Evolutionary conservation across 192 early-diverging fungal genomes (phyloP).

Genomic region (Glomus cerebriforme): DNA sequence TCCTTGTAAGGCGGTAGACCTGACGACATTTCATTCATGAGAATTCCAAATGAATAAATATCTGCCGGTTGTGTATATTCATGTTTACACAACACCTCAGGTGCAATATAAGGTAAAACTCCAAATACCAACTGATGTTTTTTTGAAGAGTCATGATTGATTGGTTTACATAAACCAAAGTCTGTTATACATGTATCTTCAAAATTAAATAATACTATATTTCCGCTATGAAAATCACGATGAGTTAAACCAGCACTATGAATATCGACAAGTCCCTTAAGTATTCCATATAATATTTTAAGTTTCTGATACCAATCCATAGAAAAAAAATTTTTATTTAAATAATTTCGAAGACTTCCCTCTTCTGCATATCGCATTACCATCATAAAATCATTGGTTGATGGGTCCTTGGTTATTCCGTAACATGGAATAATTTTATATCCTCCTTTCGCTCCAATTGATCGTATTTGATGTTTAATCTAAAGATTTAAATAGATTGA

Average conservation of each 20-base stretch:
- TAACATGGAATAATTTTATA: constrained; percentile 23
- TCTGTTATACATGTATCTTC: constrained; percentile 10
- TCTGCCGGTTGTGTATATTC: constrained; percentile 3
- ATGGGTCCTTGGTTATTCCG: constrained; percentile 14
- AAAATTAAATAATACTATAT: background rate
- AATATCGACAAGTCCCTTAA: constrained; percentile 6
- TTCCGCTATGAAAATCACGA: constrained; percentile 18
- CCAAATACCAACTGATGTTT: background rate
- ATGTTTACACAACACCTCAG: constrained; percentile 13
- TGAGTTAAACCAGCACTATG: constrained; percentile 16
- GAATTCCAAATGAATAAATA: constrained; percentile 13
- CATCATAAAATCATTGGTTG: constrained; percentile 6
- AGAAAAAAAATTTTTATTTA: background rate
- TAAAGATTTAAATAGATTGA: background rate
- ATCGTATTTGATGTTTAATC: constrained; percentile 10
- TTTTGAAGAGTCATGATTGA: background rate
- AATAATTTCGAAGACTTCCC: constrained; percentile 11
- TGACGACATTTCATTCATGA: background rate
- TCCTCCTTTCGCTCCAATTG: background rate
- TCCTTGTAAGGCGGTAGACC: constrained; percentile 19
- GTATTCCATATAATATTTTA: background rate
- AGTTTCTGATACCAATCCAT: background rate
- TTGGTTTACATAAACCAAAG: constrained; percentile 23
- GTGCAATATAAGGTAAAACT: constrained; percentile 8
- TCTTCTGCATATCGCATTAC: constrained; percentile 15